Percentiles rank a stretch among this genome's conserved stretches.
Conservation (phyloP, 2,329 filamentous ascomycete species). For the Huntiella decipiens region DNA sequence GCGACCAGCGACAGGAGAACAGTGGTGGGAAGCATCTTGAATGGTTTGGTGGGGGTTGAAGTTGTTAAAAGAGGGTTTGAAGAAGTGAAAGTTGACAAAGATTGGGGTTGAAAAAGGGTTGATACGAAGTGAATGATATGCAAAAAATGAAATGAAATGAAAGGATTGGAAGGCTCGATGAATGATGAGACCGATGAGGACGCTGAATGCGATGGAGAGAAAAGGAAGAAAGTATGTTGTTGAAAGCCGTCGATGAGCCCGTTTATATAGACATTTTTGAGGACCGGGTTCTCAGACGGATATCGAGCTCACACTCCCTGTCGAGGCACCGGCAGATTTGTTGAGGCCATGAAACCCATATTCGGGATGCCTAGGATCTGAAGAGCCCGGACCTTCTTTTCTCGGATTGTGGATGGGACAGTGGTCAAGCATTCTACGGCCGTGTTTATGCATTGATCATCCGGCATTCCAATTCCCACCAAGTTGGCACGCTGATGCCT, state of each 20-base stretch:
- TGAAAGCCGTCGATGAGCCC: neutral
- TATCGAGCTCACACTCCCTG: too few species aligned
- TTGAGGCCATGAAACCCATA: too few species aligned
- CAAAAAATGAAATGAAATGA: neutral
- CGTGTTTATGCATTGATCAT: too few species aligned
- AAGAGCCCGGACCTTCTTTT: too few species aligned
- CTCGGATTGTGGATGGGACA: too few species aligned
- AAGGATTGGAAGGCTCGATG: neutral
- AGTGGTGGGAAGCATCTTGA: slow-evolving; percentile 4
- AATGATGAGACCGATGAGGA: neutral
- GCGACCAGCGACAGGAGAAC: slow-evolving; percentile 3
- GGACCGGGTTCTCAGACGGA: neutral
- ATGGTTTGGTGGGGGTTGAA: neutral
- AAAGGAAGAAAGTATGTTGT: neutral
- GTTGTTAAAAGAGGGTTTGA: too few species aligned
- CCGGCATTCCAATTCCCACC: too few species aligned
- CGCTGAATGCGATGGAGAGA: neutral
- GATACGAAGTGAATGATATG: neutral
- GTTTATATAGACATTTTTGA: neutral
- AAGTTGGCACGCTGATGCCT: neutral
- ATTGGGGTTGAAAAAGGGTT: neutral
- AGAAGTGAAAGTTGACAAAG: neutral
- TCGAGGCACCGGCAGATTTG: too few species aligned
- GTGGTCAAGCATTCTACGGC: too few species aligned
- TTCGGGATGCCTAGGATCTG: too few species aligned